Conservation (phyloP, 805 yeast genomes). For the Metschnikowia dekortorum region DNA sequence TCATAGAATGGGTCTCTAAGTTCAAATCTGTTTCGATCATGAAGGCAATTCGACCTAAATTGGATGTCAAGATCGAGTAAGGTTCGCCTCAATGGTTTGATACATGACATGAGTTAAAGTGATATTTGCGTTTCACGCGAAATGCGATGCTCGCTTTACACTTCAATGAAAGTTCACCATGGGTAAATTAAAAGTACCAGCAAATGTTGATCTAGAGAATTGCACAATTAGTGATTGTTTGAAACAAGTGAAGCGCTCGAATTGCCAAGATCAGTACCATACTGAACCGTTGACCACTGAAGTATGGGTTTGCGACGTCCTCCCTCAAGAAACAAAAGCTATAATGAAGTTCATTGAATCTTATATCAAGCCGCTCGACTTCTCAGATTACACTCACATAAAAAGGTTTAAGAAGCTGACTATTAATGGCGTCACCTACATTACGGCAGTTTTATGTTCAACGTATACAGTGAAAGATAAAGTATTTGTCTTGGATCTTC, state of each 20-base stretch:
- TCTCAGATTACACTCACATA: conserved; percentile 35
- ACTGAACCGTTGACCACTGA: conserved; percentile 25
- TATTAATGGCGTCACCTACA: conserved; percentile 1
- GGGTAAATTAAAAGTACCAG: conserved; percentile 14
- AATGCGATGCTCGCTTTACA: background rate
- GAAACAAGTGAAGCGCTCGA: conserved; percentile 39
- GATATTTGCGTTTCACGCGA: background rate
- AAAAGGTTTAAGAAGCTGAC: conserved; percentile 49
- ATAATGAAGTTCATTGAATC: conserved; percentile 25
- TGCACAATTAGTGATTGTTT: conserved; percentile 43
- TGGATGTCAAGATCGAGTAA: background rate
- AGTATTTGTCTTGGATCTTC: conserved; percentile 22
- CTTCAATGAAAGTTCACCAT: background rate
- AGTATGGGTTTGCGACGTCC: conserved; percentile 49
- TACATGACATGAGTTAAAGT: background rate
- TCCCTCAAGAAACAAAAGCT: conserved; percentile 31
- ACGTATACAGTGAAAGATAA: conserved; percentile 23
- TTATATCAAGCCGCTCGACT: conserved; percentile 24
- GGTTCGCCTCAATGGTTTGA: background rate
- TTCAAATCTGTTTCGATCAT: background rate
- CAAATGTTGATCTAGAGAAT: conserved; percentile 41
- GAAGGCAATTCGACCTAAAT: background rate
- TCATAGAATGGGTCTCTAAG: background rate
- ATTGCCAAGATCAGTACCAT: conserved; percentile 6
- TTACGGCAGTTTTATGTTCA: conserved; percentile 48